These are phyloP conservation scores for Miscanthus lutarioriparius DNA, from an alignment of 176 grass and related monocot species.

Conservation along the genomic window DNA sequence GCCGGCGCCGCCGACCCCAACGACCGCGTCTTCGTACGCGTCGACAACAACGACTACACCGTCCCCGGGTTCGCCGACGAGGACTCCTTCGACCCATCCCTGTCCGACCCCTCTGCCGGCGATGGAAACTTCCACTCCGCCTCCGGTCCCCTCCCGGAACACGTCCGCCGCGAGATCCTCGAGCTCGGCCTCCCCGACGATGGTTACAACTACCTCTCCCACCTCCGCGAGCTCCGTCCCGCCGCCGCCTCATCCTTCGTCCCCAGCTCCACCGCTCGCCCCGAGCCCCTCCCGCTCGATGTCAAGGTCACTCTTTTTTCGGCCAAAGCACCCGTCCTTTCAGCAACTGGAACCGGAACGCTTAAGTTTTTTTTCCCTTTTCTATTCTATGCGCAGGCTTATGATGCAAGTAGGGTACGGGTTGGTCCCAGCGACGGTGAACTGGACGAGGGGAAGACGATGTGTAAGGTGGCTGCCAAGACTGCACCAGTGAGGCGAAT, in stretches of 20 bases:
- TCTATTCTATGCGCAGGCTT: slow-evolving; percentile 55
- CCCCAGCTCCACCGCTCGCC: slow-evolving; percentile 46
- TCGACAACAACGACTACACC: slow-evolving; percentile 76
- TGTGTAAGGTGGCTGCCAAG: slow-evolving; percentile 71
- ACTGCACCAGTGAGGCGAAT: slow-evolving; percentile 54
- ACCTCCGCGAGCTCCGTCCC: slow-evolving; percentile 84
- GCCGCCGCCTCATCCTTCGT: slow-evolving; percentile 58
- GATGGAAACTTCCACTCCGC: not conserved
- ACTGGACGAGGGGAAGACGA: slow-evolving; percentile 45
- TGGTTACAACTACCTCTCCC: slow-evolving; percentile 89
- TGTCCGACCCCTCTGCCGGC: slow-evolving; percentile 32
- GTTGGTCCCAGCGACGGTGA: slow-evolving; percentile 54
- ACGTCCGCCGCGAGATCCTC: slow-evolving; percentile 78
- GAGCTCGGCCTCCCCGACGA: slow-evolving; percentile 93
- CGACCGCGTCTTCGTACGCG: slow-evolving; percentile 85
- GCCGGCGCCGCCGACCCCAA: slow-evolving; percentile 53
- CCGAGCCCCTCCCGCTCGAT: slow-evolving; percentile 67
- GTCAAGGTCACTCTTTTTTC: slow-evolving; percentile 61
- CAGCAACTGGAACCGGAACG: not conserved
- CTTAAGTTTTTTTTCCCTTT: not conserved
- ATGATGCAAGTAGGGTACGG: slow-evolving; percentile 80
- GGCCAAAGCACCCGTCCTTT: not conserved
- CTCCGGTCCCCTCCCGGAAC: slow-evolving; percentile 27
- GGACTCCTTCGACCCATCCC: slow-evolving; percentile 44
- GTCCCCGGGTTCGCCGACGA: slow-evolving; percentile 63